A percentile compares a stretch with the other conserved stretches of the same genome.
phyloP scores from a whole-genome alignment of 495 filamentous ascomycete species.

The Zalerion maritima region DNA sequence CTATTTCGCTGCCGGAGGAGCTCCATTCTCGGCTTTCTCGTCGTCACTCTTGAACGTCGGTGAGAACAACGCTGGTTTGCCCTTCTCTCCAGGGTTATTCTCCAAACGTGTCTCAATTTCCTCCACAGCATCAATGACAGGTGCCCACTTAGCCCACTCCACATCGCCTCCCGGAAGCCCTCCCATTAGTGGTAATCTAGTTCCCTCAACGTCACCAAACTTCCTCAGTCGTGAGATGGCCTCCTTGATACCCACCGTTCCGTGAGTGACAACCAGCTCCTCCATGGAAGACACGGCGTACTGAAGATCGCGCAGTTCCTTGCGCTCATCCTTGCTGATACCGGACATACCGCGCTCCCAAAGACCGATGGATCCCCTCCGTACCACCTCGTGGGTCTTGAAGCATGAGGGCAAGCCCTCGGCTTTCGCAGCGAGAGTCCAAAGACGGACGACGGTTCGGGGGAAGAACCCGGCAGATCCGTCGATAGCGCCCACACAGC shows the following conservation, averaged over 20 bases:
- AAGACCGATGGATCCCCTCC: no score
- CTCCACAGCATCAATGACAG: no score
- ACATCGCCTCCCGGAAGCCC: no score
- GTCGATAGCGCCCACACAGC: conserved; percentile 48
- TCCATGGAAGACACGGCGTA: conserved; percentile 41
- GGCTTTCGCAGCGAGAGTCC: conserved; percentile 27
- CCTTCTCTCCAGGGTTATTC: no score
- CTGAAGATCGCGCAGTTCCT: conserved; percentile 36
- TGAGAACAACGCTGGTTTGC: no score
- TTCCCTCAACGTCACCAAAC: conserved; percentile 40
- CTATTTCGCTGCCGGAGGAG: no score
- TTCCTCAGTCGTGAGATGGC: conserved; percentile 37
- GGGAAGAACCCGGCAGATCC: conserved; percentile 49
- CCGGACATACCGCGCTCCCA: no score
- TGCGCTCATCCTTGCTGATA: conserved; percentile 9
- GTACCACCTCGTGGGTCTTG: conserved; percentile 16
- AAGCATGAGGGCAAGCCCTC: no score
- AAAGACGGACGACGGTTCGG: conserved; percentile 40
- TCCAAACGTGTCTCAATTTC: no score
- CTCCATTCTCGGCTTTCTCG: no score
- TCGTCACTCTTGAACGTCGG: no score
- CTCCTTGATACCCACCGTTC: conserved; percentile 49
- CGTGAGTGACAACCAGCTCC: conserved; percentile 41
- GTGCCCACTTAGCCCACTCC: no score
- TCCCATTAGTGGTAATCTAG: conserved; percentile 37